A percentile compares a stretch with the other conserved stretches of the same genome.
phyloP scores from a whole-genome alignment of 179 eudicot genomes.

The Pouteria campechiana region DNA sequence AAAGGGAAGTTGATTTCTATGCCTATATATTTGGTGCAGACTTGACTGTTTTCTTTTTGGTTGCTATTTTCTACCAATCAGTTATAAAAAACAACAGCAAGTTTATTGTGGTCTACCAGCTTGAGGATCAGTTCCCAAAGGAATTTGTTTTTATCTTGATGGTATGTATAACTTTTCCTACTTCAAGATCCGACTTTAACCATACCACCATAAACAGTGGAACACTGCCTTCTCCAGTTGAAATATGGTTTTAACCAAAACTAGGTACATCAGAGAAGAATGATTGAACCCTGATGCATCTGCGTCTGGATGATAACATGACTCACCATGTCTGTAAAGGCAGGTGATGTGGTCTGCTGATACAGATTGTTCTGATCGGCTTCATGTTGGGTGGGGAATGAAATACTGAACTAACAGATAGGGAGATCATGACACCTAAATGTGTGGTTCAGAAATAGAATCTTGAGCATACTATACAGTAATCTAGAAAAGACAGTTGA shows the following conservation, averaged over 20 bases:
- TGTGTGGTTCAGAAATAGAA: too few species aligned
- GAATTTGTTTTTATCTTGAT: slow-evolving; percentile 85
- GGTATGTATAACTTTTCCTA: slow-evolving; percentile 23
- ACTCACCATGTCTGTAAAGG: too few species aligned
- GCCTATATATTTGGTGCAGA: slow-evolving; percentile 96
- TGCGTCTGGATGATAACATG: too few species aligned
- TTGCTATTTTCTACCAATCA: slow-evolving; percentile 82
- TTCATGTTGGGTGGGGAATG: too few species aligned
- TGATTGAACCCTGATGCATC: too few species aligned
- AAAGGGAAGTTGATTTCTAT: slow-evolving; percentile 91
- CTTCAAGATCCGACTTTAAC: not conserved
- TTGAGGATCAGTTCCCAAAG: slow-evolving; percentile 97
- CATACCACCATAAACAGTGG: not conserved
- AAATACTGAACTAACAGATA: too few species aligned
- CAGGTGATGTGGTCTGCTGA: too few species aligned
- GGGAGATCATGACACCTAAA: too few species aligned
- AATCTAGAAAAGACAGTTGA: too few species aligned
- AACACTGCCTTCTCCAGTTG: not conserved
- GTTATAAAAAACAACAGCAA: slow-evolving; percentile 90
- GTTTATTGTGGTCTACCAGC: slow-evolving; percentile 94
- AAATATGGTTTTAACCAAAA: not conserved
- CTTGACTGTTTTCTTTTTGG: slow-evolving; percentile 88
- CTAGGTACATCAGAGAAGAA: too few species aligned
- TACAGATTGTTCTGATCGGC: too few species aligned
- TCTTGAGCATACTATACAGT: too few species aligned